phyloP scores from a whole-genome alignment of 192 early-diverging fungal genomes.

The Umbelopsis sp. region DNA sequence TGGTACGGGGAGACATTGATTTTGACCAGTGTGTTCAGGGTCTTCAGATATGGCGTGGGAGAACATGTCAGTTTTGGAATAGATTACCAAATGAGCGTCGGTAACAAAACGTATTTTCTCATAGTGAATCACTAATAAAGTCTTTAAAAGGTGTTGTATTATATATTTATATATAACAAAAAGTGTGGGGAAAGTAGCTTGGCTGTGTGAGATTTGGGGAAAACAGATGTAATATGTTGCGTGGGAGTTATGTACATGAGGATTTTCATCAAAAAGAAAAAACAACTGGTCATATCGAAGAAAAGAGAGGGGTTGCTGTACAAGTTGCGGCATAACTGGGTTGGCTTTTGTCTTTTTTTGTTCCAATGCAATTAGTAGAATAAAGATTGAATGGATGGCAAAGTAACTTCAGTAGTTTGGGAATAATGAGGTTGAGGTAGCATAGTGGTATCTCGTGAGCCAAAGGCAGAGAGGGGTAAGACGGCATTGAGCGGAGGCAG shows the following conservation, averaged over 20 bases:
- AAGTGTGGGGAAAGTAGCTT: conserved; percentile 8
- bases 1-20: too few species aligned
- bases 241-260: conserved; percentile 16
- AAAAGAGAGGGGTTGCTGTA: not conserved
- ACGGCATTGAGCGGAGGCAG: conserved; percentile 19
- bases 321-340: not conserved
- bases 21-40: not conserved
- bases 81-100: conserved; percentile 6
- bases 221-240: conserved; percentile 4
- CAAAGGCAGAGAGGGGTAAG: conserved; percentile 13
- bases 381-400: conserved; percentile 21
- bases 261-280: not conserved
- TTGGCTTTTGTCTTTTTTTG: too few species aligned
- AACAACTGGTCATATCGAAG: not conserved
- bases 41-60: conserved; percentile 14
- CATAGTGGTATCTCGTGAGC: conserved; percentile 4
- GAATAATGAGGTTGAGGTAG: conserved; percentile 17
- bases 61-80: conserved; percentile 16
- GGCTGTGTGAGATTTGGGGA: conserved; percentile 1
- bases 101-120: not conserved
- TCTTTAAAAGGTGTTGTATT: not conserved
- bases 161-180: not conserved
- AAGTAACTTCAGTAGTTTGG: conserved; percentile 13
- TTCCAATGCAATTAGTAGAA: not conserved
- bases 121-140: not conserved